Evolutionary conservation across 2,329 filamentous ascomycete genomes (phyloP), one percentile per base, ranked within the genome.

Genomic region (Botryotinia calthae): DNA sequence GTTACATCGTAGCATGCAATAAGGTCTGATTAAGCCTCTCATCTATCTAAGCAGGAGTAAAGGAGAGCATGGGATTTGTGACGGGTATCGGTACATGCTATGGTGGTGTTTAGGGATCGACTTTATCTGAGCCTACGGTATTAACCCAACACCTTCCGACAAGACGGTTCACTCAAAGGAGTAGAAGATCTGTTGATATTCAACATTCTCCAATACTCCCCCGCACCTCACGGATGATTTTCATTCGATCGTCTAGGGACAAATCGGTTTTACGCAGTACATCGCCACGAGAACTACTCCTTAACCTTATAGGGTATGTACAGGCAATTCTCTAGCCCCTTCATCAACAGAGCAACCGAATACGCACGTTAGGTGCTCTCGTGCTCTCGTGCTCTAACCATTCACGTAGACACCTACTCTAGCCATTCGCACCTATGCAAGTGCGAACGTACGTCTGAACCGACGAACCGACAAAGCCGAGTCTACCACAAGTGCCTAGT

Each of bases 131-230:
- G 4, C 46, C 48, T 42, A 56, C 48, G 48, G n/a, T 22, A 54
- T 40, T 28, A 22, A 42, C n/a, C 65, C 65, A 56, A 22, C n/a
- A 56, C n/a, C 48, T 62, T 56, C 65, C 48, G 34, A n/a, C n/a
- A 28, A 51, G 16, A 20, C 20, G 20, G 25, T 63, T 51, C 25
- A 67, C 65, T 67, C 25, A 6, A 67, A 56, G 5, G 20, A 67
- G 64, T 54, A 67, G 64, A 22, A 54, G 64, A 67, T 66, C 63
- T 28, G 64, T 66, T 28, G 44, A 66, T 40, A 42, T 54, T 54
- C 64, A 67, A 66, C 28, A 51, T 46, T 66, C 25, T 54, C 31
- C 64, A 66, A 54, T 16, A 28, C 48, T 67, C 48, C 22, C 22
- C 65, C 65, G 54, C 65, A 67, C 31, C 48, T 42, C 48, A 56